A percentile compares a stretch with the other conserved stretches of the same genome.
phyloP scores from a whole-genome alignment of 2,329 filamentous ascomycete species.

The Grosmannia huntii region DNA sequence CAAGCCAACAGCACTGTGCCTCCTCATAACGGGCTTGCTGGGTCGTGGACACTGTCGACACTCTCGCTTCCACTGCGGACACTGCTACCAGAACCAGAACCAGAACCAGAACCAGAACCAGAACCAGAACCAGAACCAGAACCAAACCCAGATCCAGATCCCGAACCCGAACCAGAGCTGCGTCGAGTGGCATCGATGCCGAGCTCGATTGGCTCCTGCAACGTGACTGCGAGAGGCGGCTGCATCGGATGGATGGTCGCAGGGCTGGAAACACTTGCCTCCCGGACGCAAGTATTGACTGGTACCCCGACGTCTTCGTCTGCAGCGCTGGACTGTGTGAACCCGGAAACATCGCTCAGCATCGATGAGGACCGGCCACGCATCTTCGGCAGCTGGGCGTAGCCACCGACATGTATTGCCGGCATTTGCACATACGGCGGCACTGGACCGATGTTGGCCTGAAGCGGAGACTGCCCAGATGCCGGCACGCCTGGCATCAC shows the following conservation, averaged over 20 bases:
- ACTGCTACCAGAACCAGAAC: constrained; percentile 20
- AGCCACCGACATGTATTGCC: not conserved
- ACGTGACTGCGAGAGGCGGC: constrained; percentile 7
- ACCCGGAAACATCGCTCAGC: constrained; percentile 54
- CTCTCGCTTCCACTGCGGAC: constrained; percentile 33
- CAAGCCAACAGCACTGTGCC: not conserved
- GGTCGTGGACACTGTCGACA: constrained; percentile 34
- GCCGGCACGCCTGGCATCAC: not conserved
- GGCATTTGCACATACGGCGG: constrained; percentile 19
- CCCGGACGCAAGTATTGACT: not conserved
- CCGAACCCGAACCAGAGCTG: constrained; percentile 17
- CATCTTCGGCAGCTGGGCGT: constrained; percentile 19
- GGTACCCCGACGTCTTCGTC: constrained; percentile 24
- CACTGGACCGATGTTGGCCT: constrained; percentile 6
- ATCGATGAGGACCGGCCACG: constrained; percentile 52
- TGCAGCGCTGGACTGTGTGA: constrained; percentile 48
- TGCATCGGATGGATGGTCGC: constrained; percentile 5
- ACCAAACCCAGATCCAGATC: constrained; percentile 12
- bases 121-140: constrained; percentile 12
- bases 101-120: constrained; percentile 12
- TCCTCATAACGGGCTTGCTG: constrained; percentile 31
- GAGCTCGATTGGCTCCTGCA: constrained; percentile 14
- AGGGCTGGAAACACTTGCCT: constrained; percentile 1
- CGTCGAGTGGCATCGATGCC: constrained; percentile 8
- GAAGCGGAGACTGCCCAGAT: constrained; percentile 6